Evolutionary conservation across 306 rosid species (phyloP).

Genomic region (Nissolia schottii): DNA sequence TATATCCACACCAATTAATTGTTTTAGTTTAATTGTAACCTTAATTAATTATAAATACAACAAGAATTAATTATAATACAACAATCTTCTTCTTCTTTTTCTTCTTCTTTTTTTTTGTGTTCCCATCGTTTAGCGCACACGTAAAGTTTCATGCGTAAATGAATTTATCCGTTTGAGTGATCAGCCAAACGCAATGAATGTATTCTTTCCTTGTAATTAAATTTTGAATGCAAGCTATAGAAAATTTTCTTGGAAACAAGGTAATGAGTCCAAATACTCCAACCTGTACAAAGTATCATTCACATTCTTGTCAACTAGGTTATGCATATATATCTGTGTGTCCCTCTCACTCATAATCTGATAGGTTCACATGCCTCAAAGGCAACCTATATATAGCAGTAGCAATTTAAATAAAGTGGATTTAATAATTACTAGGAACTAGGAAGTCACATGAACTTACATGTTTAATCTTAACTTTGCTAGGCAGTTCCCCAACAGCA

Average conservation of each 20-base stretch:
- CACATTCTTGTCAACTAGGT: neutral
- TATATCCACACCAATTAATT: neutral
- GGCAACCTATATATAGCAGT: neutral
- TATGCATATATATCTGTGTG: neutral
- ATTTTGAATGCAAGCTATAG: neutral
- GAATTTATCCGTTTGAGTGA: neutral
- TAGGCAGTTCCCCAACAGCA: constrained; percentile 20
- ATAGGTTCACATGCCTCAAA: constrained; percentile 22
- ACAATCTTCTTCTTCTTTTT: too few relatives aligned
- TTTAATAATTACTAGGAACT: neutral
- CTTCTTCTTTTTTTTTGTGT: too few relatives aligned
- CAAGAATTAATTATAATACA: too few relatives aligned
- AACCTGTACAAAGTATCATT: neutral
- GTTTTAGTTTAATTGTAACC: neutral
- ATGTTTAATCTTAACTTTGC: constrained; percentile 15
- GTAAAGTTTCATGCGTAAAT: neutral
- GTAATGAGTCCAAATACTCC: neutral
- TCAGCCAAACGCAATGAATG: neutral
- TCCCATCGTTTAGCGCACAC: neutral
- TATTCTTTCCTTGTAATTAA: neutral
- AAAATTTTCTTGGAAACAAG: neutral
- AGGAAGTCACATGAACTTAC: constrained; percentile 2
- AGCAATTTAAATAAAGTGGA: neutral
- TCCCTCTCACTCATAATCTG: neutral
- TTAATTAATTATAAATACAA: neutral